These are phyloP conservation scores for Fragilaria crotonensis DNA, from an alignment of 108 stramenopile species.

Conservation along the genomic window DNA sequence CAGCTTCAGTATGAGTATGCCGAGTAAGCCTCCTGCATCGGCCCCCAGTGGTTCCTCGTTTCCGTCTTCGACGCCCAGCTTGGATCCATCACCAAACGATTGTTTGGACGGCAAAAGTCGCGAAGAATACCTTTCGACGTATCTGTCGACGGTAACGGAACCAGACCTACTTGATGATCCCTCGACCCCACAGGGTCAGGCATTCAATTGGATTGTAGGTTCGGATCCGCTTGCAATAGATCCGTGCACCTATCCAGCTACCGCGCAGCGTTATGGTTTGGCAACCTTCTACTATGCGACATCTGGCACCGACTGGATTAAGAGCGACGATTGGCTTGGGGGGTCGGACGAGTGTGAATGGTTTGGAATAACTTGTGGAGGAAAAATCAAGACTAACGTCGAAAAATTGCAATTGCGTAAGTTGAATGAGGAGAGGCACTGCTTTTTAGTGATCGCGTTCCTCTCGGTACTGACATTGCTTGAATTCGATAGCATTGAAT, in stretches of 20 bases:
- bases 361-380: slow-evolving; percentile 22
- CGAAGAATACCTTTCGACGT: slow-evolving; percentile 1
- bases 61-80: no score
- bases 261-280: slow-evolving; percentile 31
- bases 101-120: slow-evolving; percentile 12
- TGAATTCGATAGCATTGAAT: slow-evolving; percentile 17
- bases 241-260: slow-evolving; percentile 28
- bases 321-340: slow-evolving; percentile 29
- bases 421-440: neutral
- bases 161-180: slow-evolving; percentile 12
- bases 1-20: no score
- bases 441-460: neutral
- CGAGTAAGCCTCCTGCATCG: no score
- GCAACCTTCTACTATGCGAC: slow-evolving; percentile 38
- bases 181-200: slow-evolving; percentile 39
- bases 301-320: slow-evolving; percentile 26
- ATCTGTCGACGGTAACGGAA: slow-evolving; percentile 6
- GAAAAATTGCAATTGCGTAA: no score
- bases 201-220: slow-evolving; percentile 29
- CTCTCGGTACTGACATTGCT: no score
- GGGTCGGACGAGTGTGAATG: slow-evolving; percentile 32
- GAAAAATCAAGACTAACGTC: neutral
- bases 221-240: slow-evolving; percentile 19
- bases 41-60: no score
- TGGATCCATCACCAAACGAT: neutral